Percentiles rank a stretch among this genome's conserved stretches.
Conservation (phyloP, 768 basidiomycete species). For the Russula brevipes region DNA sequence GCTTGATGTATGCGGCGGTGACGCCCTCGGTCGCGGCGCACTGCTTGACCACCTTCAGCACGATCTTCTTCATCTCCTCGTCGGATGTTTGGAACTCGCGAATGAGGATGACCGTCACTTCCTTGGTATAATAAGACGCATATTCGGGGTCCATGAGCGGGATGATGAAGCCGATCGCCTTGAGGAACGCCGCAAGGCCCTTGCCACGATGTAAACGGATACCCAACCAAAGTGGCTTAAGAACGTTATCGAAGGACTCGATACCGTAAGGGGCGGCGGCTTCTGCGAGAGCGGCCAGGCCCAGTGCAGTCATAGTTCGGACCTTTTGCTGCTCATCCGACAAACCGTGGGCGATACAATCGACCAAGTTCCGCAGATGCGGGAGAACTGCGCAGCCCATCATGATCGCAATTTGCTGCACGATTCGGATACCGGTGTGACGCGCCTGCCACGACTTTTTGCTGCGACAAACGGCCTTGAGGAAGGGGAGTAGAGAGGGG, state of each 20-base stretch:
- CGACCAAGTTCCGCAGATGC: constrained; percentile 92
- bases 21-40: constrained; percentile 99
- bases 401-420: constrained; percentile 99
- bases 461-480: constrained; percentile 96
- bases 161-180: constrained; percentile 98
- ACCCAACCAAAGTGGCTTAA: constrained; percentile 91
- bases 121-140: constrained; percentile 98
- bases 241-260: constrained; percentile 96
- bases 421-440: constrained; percentile 98
- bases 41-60: constrained; percentile 97
- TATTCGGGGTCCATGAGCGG: constrained; percentile 99
- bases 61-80: constrained; percentile 99
- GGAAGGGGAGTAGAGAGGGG: constrained; percentile 93
- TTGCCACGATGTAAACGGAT: constrained; percentile 94
- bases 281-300: constrained; percentile 90
- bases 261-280: constrained; percentile 98
- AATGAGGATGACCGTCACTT: constrained; percentile 93
- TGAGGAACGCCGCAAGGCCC: constrained; percentile 90
- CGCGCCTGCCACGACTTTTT: constrained; percentile 99
- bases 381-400: constrained; percentile 99
- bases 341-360: constrained; percentile 89
- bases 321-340: constrained; percentile 96
- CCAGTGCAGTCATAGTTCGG: constrained; percentile 90
- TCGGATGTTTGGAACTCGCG: constrained; percentile 99
- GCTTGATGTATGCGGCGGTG: constrained; percentile 90